Evolutionary conservation across 768 basidiomycete genomes (phyloP), one percentile per base, ranked within the genome.

Genomic region (Kwoniella sp.): DNA sequence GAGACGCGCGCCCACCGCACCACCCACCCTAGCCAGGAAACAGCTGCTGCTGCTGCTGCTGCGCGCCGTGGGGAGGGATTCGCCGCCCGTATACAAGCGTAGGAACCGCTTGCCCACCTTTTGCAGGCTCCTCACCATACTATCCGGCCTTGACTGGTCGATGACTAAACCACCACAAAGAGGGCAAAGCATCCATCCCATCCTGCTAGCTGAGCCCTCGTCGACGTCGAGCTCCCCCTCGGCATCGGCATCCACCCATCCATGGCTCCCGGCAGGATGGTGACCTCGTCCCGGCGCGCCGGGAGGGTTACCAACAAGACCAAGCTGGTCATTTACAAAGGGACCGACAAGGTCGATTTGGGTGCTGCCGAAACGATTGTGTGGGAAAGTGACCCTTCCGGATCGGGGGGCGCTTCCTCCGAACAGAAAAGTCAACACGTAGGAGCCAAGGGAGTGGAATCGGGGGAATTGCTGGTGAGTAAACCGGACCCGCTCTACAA

Each of bases 301-400:
- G 66, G 66, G 37, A 56, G 69, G 46, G 62, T 71, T 43, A 71
- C 65, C 53, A 71, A 71, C 54, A 68, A 69, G 57, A 68, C 67
- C 27, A 61, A 60, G 44, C 48, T 71, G 27, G 31, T 62, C 39
- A 62, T 71, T 51, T 57, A 61, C 43, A 52, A 61, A 57, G 65
- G 65, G 33, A 55, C 59, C 23, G 62, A 67, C 43, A 62, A 60
- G 43, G 55, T 66, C 57, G 67, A 66, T 50, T 28, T 62, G 6
- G 50, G 52, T 17, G 51, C 59, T 19, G 64, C 65, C 41, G 67
- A 66, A 50, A 64, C 56, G 12, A 64, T 67, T 42, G 56, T 64
- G 14, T 69, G 64, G 67, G 65, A 64, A 55, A 51, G 32, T 38
- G 56, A 61, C 33, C 39, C 46, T n/a, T 29, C 48, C 14, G 29